Evolutionary conservation across 1,139 yeast species (phyloP), one percentile per base, ranked within the genome.

Genomic region (Hyphopichia burtonii): DNA sequence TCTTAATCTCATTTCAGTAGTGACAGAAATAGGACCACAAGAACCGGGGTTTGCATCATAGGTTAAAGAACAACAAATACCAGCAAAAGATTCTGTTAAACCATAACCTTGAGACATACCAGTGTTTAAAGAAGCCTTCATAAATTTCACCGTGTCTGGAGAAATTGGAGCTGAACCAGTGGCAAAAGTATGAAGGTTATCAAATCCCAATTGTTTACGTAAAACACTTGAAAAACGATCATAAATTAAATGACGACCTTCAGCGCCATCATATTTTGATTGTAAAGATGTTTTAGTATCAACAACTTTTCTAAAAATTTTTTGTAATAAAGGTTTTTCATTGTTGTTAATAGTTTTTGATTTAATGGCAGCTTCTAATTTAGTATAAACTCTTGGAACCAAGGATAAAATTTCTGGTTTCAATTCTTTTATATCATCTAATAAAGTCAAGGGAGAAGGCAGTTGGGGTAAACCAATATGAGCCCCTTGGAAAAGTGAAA

Each of bases 91-190:
- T 50, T 73, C 78, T 27, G 77, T 72, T 47, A 70, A 63, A 8
- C 78, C 78, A 48, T 71, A 73, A 39, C 77, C 78, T 53, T 71
- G 76, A 27, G 60, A 40, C 42, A 73, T 45, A 19, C 77, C 78
- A 30, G 63, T 42, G 45, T 66, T 65, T 41, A 71, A 58, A 3
- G 69, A 46, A 2, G 74, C 72, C 51, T 68, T 71, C 44, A 73
- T 50, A 47, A 71, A 72, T 49, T 56, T 66, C 34, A 72, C 59
- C 3, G 77, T 70, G 25, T 65, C 71, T 3, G 67, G 65, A 34
- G 71, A 59, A 43, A 72, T 66, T 31, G 78, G 78, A 3, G 78
- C 77, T 11, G 74, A 65, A 14, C 78, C 78, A 14, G 71, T 62
- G 25, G 65, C 51, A 37, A 66, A 49, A 20, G 43, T 42, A 12